phyloP scores from a whole-genome alignment of 2,329 filamentous ascomycete species.

The Xylaria sp. region DNA sequence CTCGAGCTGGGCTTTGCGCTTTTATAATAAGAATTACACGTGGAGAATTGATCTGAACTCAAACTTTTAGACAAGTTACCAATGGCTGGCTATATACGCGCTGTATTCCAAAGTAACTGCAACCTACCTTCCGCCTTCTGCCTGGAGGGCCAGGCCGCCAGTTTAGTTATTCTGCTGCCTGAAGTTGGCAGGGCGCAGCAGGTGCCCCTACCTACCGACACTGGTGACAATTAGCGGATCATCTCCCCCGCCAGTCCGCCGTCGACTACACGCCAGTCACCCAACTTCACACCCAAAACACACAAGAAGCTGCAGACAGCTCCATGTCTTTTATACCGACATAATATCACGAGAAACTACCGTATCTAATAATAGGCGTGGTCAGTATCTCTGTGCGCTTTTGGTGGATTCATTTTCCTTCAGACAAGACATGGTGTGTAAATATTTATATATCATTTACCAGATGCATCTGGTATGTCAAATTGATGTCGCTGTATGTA shows the following conservation, averaged over 20 bases:
- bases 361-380: constrained; percentile 16
- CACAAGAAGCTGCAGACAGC: neutral
- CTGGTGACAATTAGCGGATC: constrained; percentile 6
- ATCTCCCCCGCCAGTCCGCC: constrained; percentile 3
- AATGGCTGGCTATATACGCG: neutral
- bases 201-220: neutral
- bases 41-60: neutral
- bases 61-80: neutral
- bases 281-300: neutral
- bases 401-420: neutral
- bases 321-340: constrained; percentile 7
- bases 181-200: constrained; percentile 25
- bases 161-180: constrained; percentile 47
- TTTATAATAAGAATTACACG: neutral
- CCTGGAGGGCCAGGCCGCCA: constrained; percentile 29
- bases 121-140: constrained; percentile 15
- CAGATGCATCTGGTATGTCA: constrained; percentile 12
- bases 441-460: constrained; percentile 8
- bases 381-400: constrained; percentile 8
- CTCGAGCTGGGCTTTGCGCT: constrained; percentile 15
- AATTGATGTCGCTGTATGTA: constrained; percentile 28
- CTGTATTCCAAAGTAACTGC: constrained; percentile 6
- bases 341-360: constrained; percentile 24
- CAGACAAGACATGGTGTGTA: neutral
- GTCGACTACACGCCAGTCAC: neutral